Evolutionary conservation across 129 eudicot species (phyloP), one percentile per base, ranked within the genome.

Genomic region (Escallonia herrerae): DNA sequence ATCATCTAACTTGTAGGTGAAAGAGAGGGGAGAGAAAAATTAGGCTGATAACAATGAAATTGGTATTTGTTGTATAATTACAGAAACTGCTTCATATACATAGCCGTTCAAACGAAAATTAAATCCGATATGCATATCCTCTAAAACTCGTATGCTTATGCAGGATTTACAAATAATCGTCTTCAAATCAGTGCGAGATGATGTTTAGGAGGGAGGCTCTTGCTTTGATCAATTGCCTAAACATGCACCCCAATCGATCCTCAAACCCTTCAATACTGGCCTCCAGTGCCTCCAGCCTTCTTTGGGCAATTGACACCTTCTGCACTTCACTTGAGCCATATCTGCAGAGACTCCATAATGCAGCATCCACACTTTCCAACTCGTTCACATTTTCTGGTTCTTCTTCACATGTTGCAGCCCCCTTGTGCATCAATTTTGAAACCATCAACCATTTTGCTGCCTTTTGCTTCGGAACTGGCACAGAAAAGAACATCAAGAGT

Each of bases 141-240:
- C 58, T 53, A 53, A 53, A 53, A 53, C n/a, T 11, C 33, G 58
- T 12, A 53, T 11, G 13, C 58, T 33, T 53, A 53, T 11, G 58
- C 3, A 13, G 58, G 22, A 53, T 53, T 53, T 53, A 33, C 3
- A 2, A 6, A 13, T 3, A 53, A 22, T 22, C 1, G 33, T 53
- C 49, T 63, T 40, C 46, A 43, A 43, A 56, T 44, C 42, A 63
- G 48, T 66, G 77, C 37, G 78, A 69, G 60, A 62, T 7, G 62
- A 67, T 65, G 49, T 81, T 77, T 61, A 84, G 72, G 40, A 84
- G 75, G 15, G 72, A 68, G 41, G 78, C 76, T 58, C 83, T 81
- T 64, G 86, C 71, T 69, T 60, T 72, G 43, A 75, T 78, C 77
- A 84, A 69, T 55, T 57, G 66, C 68, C 82, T 76, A 69, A 75